phyloP scores from a whole-genome alignment of 371 early-diverging fungal species.

The Circinella minor region DNA sequence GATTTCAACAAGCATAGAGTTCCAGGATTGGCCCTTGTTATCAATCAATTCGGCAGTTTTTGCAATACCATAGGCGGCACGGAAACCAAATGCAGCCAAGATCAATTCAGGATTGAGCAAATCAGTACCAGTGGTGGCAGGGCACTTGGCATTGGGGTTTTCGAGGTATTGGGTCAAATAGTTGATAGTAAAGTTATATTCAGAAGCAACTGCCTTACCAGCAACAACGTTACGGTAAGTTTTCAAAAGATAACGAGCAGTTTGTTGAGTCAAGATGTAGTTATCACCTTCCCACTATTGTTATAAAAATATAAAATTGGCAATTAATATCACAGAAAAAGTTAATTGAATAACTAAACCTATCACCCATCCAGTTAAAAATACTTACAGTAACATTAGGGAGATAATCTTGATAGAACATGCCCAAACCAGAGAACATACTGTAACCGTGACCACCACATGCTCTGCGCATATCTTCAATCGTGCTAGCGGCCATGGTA shows the following conservation, averaged over 20 bases:
- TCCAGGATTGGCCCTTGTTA: slow-evolving; percentile 60
- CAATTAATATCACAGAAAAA: not conserved
- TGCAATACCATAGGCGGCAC: slow-evolving; percentile 63
- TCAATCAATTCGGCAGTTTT: slow-evolving; percentile 60
- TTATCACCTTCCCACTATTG: slow-evolving; percentile 76
- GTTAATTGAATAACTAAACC: too few relatives aligned
- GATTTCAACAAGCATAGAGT: slow-evolving; percentile 70
- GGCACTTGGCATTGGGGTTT: slow-evolving; percentile 58
- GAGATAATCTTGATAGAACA: slow-evolving; percentile 65
- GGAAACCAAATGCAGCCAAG: slow-evolving; percentile 67
- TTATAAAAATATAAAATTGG: too few relatives aligned
- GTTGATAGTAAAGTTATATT: slow-evolving; percentile 55
- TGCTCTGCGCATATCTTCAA: slow-evolving; percentile 76
- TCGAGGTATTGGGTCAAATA: slow-evolving; percentile 54
- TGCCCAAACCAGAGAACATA: slow-evolving; percentile 74
- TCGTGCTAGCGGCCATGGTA: slow-evolving; percentile 69
- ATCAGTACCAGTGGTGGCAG: slow-evolving; percentile 45
- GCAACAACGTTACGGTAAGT: slow-evolving; percentile 54
- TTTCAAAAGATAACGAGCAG: slow-evolving; percentile 69
- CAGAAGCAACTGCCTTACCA: slow-evolving; percentile 53
- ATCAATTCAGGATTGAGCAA: slow-evolving; percentile 66
- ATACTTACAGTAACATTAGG: slow-evolving; percentile 60
- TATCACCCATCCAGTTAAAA: too few relatives aligned
- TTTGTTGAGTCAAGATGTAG: slow-evolving; percentile 76
- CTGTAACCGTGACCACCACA: slow-evolving; percentile 88